These are phyloP conservation scores for Fusarium abutilonis DNA, from an alignment of 2,329 filamentous ascomycete genomes.

Conservation along the genomic window DNA sequence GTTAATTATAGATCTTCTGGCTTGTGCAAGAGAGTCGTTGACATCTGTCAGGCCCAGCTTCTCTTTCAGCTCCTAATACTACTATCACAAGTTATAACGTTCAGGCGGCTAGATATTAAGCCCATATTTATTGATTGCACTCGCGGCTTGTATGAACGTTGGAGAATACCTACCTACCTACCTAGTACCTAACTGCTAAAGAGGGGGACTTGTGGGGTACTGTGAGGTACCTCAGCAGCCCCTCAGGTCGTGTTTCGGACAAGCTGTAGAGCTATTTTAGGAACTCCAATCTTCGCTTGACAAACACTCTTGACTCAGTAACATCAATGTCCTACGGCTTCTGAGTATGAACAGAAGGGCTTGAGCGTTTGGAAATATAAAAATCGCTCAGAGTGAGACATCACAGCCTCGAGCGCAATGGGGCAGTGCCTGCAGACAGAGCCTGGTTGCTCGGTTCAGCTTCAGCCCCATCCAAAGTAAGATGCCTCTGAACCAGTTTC, in stretches of 20 bases:
- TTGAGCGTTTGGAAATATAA: background rate
- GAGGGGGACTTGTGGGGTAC: conserved; percentile 34
- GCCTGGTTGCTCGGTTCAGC: background rate
- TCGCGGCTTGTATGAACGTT: conserved; percentile 1
- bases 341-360: no score
- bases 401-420: background rate
- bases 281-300: background rate
- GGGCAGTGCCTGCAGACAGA: conserved; percentile 13
- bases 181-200: background rate
- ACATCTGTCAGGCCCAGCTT: background rate
- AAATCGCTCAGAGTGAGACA: background rate
- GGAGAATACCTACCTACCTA: background rate
- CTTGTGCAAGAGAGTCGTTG: background rate
- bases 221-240: conserved; percentile 3
- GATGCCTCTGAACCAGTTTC: background rate
- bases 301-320: no score
- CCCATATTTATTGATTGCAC: background rate
- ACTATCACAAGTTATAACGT: background rate
- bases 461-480: background rate
- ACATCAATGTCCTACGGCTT: no score
- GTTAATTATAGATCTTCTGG: conserved; percentile 15
- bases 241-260: background rate
- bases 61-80: background rate
- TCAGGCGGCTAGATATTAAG: background rate
- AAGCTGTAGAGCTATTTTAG: conserved; percentile 12